These are phyloP conservation scores for Eragrostis nindensis DNA, from an alignment of 176 grass and related monocot species.

Conservation along the genomic window DNA sequence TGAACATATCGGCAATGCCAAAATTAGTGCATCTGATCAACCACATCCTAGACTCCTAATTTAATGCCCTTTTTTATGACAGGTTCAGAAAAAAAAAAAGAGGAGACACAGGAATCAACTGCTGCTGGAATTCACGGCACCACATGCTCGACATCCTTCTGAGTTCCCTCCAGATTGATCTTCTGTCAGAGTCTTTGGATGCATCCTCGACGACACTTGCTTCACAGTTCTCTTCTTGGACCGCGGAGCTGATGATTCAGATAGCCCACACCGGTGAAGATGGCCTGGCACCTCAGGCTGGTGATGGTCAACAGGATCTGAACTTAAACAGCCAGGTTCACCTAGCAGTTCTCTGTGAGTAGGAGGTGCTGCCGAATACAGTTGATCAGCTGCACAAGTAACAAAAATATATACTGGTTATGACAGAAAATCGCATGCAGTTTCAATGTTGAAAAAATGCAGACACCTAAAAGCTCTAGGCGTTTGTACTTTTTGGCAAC, in stretches of 20 bases:
- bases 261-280: background rate
- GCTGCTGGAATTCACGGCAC: background rate
- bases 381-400: slow-evolving; percentile 33
- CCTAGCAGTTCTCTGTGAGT: slow-evolving; percentile 14
- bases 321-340: background rate
- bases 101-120: background rate
- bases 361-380: slow-evolving; percentile 37
- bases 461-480: too few relatives aligned
- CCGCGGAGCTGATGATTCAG: background rate
- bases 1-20: slow-evolving; percentile 17
- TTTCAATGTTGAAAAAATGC: background rate
- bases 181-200: background rate
- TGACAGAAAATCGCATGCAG: background rate
- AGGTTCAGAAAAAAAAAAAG: background rate
- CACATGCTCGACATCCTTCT: slow-evolving; percentile 2
- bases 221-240: background rate
- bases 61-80: background rate
- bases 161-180: background rate
- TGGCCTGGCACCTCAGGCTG: background rate
- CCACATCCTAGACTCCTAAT: background rate
- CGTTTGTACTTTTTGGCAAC: too few relatives aligned
- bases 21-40: slow-evolving; percentile 24
- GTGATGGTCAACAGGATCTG: background rate
- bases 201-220: background rate
- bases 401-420: slow-evolving; percentile 1